Base-by-base conservation (phyloP, 495 filamentous ascomycete species). In the Penicillium soppii region DNA sequence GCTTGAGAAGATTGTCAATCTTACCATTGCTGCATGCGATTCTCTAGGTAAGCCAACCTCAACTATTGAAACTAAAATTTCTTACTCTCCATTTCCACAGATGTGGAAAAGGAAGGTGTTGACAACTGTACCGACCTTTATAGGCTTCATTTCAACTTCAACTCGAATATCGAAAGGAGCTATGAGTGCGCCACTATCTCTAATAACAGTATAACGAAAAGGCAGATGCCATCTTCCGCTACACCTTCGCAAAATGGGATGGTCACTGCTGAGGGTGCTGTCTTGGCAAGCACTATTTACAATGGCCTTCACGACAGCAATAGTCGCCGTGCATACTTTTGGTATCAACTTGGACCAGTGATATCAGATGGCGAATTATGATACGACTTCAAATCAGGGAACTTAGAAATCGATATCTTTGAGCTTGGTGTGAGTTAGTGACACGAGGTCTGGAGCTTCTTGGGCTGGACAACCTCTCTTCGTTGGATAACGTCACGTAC, bases 91-190 rank as follows among this genome's bases (percentile, higher is more conserved):
- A n/a, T n/a, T n/a, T n/a, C n/a, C n/a, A n/a, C 29, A 32, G 74
- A 76, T 47, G 74, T 73, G 0, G 61, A 55, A 35, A 54, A 44
- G 3, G 74, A 78, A 42, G 74, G 72, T 6, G 73, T 78, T 0
- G 55, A 75, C 6, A 54, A 61, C 19, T 53, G 72, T 3, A 64
- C 71, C 0, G 71, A 77, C 46, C 65, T 77, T 20, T 77, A 72
- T 62, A 60, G 60, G 20, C 50, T 68, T 6, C 50, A 58, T n/a
- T 69, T 63, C 46, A 60, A 72, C 38, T 55, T 70, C 43, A 63
- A 62, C 23, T 52, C 49, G 7, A 67, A 57, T 17, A 52, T 76
- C 22, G 72, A 72, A 7, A 52, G 61, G 23, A 33, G 61, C 2
- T 78, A 76, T 47, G 57, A 61, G 49, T 78, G 72, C 41, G 54